Conservation (phyloP, 2,329 filamentous ascomycete species). For the Monilinia fructigena region DNA sequence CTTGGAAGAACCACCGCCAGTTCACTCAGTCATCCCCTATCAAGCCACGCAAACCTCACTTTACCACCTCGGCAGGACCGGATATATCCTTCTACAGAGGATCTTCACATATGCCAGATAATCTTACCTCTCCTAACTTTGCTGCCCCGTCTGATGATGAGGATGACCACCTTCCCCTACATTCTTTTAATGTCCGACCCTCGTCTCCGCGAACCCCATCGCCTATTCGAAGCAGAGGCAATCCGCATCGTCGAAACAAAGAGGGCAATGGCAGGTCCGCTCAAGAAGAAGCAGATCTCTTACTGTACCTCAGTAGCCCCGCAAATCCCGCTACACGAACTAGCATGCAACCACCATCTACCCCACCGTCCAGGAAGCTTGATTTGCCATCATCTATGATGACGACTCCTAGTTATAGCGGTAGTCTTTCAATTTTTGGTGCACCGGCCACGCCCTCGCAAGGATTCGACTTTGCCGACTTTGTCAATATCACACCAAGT, state of each 20-base stretch:
- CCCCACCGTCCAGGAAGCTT: slow-evolving; percentile 69
- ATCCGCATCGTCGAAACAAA: slow-evolving; percentile 49
- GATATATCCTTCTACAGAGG: slow-evolving; percentile 75
- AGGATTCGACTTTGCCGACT: slow-evolving; percentile 90
- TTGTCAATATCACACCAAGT: slow-evolving; percentile 95
- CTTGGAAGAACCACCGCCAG: slow-evolving; percentile 76
- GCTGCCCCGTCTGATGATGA: slow-evolving; percentile 73
- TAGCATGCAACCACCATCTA: slow-evolving; percentile 68
- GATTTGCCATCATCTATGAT: slow-evolving; percentile 81
- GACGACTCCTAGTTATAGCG: slow-evolving; percentile 73
- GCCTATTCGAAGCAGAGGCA: slow-evolving; percentile 56
- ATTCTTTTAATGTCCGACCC: slow-evolving; percentile 72
- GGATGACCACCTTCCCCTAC: slow-evolving; percentile 73
- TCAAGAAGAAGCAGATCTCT: slow-evolving; percentile 77
- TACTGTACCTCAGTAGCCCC: slow-evolving; percentile 84
- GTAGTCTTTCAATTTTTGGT: slow-evolving; percentile 64
- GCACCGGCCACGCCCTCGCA: slow-evolving; percentile 75
- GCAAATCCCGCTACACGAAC: slow-evolving; percentile 58
- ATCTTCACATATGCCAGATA: slow-evolving; percentile 57
- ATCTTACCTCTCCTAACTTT: slow-evolving; percentile 59
- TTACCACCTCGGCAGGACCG: slow-evolving; percentile 68
- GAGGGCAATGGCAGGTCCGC: slow-evolving; percentile 58
- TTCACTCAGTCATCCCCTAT: slow-evolving; percentile 84
- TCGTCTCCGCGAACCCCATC: slow-evolving; percentile 85
- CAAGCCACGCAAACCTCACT: slow-evolving; percentile 71